A percentile compares a stretch with the other conserved stretches of the same genome.
These are phyloP conservation scores for Pseudoturritis turrita DNA, from an alignment of 345 rosid genomes.

Conservation along the genomic window DNA sequence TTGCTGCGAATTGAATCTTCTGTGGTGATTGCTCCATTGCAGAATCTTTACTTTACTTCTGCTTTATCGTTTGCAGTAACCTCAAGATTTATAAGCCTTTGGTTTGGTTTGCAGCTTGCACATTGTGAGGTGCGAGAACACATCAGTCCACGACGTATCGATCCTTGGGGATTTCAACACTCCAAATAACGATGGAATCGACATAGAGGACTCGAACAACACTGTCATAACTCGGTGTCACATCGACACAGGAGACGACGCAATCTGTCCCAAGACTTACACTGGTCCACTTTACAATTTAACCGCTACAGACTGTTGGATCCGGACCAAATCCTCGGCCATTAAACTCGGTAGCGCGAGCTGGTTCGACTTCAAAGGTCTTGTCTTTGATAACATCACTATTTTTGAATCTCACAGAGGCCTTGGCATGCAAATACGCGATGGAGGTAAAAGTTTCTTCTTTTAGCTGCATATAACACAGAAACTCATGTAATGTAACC, in stretches of 20 bases:
- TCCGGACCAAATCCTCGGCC: conserved; percentile 85
- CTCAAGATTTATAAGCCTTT: neutral
- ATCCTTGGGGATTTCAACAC: conserved; percentile 82
- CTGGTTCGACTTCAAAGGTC: conserved; percentile 63
- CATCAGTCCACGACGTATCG: conserved; percentile 61
- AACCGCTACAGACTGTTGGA: conserved; percentile 80
- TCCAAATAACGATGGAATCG: conserved; percentile 92
- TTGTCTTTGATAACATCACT: conserved; percentile 75
- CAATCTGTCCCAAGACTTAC: conserved; percentile 85
- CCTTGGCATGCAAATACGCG: conserved; percentile 78
- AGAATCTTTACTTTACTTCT: neutral
- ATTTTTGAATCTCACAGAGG: conserved; percentile 88
- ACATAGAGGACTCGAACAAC: conserved; percentile 80
- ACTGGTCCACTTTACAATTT: conserved; percentile 64
- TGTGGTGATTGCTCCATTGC: too few relatives aligned
- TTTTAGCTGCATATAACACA: neutral
- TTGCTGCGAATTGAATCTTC: too few relatives aligned
- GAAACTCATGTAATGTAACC: neutral
- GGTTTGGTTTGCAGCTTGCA: conserved; percentile 61
- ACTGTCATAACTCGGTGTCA: conserved; percentile 65
- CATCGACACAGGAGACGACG: conserved; percentile 91
- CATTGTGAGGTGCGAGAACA: conserved; percentile 62
- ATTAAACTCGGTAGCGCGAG: conserved; percentile 96
- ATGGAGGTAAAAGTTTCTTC: conserved; percentile 62
- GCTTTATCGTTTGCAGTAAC: neutral